Evolutionary conservation across 2,329 filamentous ascomycete genomes (phyloP).

Genomic region (Elsinoe necatrix): DNA sequence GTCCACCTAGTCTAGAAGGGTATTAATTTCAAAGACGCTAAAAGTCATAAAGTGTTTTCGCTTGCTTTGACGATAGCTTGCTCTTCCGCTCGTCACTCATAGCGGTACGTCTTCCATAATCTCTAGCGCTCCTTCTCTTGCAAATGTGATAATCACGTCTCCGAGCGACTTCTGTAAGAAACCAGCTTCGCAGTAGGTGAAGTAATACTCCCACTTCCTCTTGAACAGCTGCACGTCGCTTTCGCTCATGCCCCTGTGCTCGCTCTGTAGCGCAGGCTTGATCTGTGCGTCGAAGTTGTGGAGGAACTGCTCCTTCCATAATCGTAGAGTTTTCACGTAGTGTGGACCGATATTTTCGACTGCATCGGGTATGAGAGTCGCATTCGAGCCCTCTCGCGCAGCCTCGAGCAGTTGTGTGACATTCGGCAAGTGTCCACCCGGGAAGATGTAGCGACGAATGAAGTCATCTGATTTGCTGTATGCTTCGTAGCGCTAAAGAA

Average conservation of each 20-base stretch:
- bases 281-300: constrained; percentile 54
- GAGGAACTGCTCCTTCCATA: constrained; percentile 61
- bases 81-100: constrained; percentile 28
- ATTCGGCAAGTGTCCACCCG: constrained; percentile 64
- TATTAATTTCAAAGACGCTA: constrained; percentile 5
- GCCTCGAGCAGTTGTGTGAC: constrained; percentile 56
- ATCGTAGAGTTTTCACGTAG: constrained; percentile 58
- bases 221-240: constrained; percentile 58
- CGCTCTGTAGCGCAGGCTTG: constrained; percentile 48
- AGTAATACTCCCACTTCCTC: constrained; percentile 71
- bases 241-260: constrained; percentile 51
- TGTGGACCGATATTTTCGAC: constrained; percentile 67
- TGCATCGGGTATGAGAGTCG: constrained; percentile 56
- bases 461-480: constrained; percentile 63
- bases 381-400: constrained; percentile 52
- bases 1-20: constrained; percentile 14
- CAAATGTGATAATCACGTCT: constrained; percentile 64
- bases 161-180: constrained; percentile 64
- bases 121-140: constrained; percentile 55
- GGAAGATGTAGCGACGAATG: constrained; percentile 70
- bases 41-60: not conserved
- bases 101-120: constrained; percentile 63
- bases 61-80: not conserved
- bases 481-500: constrained; percentile 47
- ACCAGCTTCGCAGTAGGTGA: constrained; percentile 65